phyloP scores from a whole-genome alignment of 371 early-diverging fungal species.

The Caulochytrium protostelioides region DNA sequence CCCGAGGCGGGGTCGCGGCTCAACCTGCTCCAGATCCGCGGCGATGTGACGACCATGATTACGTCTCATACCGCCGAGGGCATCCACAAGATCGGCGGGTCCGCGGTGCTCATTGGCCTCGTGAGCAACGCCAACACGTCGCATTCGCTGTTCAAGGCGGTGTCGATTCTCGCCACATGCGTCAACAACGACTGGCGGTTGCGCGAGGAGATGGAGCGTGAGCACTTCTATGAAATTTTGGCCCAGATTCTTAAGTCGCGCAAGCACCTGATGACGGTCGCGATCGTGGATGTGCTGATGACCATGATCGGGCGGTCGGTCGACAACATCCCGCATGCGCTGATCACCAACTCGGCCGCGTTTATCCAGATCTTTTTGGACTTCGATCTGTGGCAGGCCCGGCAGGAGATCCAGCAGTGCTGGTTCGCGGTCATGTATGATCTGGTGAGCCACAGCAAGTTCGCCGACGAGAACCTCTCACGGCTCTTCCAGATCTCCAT shows the following conservation, averaged over 20 bases:
- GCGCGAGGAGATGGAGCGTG: conserved; percentile 48
- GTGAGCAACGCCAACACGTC: conserved; percentile 9
- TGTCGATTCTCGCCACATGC: conserved; percentile 34
- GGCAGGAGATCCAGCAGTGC: conserved; percentile 31
- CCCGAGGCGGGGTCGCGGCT: conserved; percentile 25
- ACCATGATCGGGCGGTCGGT: conserved; percentile 32
- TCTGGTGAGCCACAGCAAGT: conserved; percentile 35
- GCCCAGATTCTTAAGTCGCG: conserved; percentile 40
- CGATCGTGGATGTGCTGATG: conserved; percentile 35
- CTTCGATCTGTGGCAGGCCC: conserved; percentile 47
- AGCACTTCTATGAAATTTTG: conserved; percentile 48
- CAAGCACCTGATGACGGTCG: conserved; percentile 30
- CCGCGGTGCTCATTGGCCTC: conserved; percentile 27
- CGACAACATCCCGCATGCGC: conserved; percentile 8
- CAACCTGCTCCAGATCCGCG: conserved; percentile 15
- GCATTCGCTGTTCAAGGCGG: conserved; percentile 30
- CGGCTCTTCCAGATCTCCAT: conserved; percentile 29
- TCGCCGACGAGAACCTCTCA: conserved; percentile 32
- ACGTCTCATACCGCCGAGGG: too few relatives aligned
- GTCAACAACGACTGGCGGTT: conserved; percentile 47
- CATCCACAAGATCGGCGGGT: conserved; percentile 51
- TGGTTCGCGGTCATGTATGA: conserved; percentile 39
- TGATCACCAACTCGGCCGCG: conserved; percentile 41
- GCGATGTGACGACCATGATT: conserved; percentile 18
- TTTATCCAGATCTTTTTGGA: conserved; percentile 43